Percentiles rank a stretch among this genome's conserved stretches.
phyloP scores from a whole-genome alignment of 2,329 filamentous ascomycete genomes.

The Aspergillus arachidicola region DNA sequence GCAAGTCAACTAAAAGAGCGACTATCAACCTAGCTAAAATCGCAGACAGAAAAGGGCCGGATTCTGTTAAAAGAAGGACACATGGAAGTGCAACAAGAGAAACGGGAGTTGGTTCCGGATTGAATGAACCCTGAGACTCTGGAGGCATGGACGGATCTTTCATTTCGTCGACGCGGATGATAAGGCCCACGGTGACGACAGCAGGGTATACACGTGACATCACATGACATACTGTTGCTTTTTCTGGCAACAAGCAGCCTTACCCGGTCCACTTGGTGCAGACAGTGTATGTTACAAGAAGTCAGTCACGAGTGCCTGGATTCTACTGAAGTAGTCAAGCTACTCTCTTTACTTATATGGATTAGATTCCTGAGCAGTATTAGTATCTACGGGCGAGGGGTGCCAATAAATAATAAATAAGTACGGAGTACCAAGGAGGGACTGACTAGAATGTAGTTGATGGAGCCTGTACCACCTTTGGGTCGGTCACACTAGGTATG shows the following conservation, averaged over 20 bases:
- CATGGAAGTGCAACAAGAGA: neutral
- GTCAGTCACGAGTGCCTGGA: neutral
- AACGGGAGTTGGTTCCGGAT: neutral
- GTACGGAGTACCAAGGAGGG: neutral
- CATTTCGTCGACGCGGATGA: conserved; percentile 11
- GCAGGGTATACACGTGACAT: conserved; percentile 11
- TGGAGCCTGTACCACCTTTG: neutral
- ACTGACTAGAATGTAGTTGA: neutral
- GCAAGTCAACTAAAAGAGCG: neutral
- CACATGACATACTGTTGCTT: conserved; percentile 5
- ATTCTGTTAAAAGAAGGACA: neutral
- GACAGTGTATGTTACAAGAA: neutral
- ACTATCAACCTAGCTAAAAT: neutral
- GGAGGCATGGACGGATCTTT: neutral
- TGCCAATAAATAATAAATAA: neutral
- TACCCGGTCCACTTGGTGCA: neutral
- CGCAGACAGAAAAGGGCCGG: neutral
- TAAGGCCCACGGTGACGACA: conserved; percentile 17
- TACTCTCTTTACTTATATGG: neutral
- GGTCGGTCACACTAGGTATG: neutral
- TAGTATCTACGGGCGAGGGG: neutral
- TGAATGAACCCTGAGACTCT: conserved; percentile 1
- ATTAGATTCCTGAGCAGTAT: neutral
- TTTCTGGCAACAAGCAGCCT: conserved; percentile 9
- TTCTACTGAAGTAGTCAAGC: neutral